Evolutionary conservation across 2,329 filamentous ascomycete genomes (phyloP).

Genomic region (Sarocladium kiliense): DNA sequence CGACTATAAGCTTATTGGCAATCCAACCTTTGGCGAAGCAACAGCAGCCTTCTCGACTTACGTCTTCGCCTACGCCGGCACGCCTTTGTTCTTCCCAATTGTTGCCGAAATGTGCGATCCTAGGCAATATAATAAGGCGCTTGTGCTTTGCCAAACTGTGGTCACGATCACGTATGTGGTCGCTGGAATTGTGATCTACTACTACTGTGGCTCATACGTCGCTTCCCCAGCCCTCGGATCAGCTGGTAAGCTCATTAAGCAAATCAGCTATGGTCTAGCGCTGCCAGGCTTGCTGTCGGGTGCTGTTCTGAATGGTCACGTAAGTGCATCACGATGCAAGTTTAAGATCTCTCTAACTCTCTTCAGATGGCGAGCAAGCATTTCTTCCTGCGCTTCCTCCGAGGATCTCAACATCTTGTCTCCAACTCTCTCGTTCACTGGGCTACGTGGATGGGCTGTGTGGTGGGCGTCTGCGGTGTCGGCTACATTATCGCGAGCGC

Average conservation of each 20-base stretch:
- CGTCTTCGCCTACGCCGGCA: slow-evolving; percentile 33
- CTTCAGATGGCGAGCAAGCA: slow-evolving; percentile 20
- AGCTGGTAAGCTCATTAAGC: slow-evolving; percentile 35
- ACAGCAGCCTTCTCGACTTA: slow-evolving; percentile 24
- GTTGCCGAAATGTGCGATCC: slow-evolving; percentile 28
- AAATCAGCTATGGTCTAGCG: slow-evolving; percentile 34
- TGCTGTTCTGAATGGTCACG: slow-evolving; percentile 20
- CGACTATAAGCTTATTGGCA: slow-evolving; percentile 23
- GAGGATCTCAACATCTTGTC: slow-evolving; percentile 24
- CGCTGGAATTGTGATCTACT: slow-evolving; percentile 35
- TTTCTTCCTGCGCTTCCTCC: slow-evolving; percentile 20
- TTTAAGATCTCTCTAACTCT: neutral
- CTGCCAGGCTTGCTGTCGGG: slow-evolving; percentile 22
- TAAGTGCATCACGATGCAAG: too few species aligned
- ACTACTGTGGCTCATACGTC: slow-evolving; percentile 39
- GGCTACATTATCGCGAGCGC: slow-evolving; percentile 24
- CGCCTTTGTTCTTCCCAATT: slow-evolving; percentile 28
- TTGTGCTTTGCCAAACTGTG: slow-evolving; percentile 20
- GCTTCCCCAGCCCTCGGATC: slow-evolving; percentile 40
- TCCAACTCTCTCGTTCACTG: slow-evolving; percentile 24
- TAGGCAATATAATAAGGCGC: slow-evolving; percentile 19
- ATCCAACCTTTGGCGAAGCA: slow-evolving; percentile 23
- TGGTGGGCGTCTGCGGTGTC: slow-evolving; percentile 16
- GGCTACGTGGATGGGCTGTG: slow-evolving; percentile 25
- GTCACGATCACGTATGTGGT: slow-evolving; percentile 26